Evolutionary conservation across 192 early-diverging fungal genomes (phyloP).

Genomic region (Coemansia sp.): DNA sequence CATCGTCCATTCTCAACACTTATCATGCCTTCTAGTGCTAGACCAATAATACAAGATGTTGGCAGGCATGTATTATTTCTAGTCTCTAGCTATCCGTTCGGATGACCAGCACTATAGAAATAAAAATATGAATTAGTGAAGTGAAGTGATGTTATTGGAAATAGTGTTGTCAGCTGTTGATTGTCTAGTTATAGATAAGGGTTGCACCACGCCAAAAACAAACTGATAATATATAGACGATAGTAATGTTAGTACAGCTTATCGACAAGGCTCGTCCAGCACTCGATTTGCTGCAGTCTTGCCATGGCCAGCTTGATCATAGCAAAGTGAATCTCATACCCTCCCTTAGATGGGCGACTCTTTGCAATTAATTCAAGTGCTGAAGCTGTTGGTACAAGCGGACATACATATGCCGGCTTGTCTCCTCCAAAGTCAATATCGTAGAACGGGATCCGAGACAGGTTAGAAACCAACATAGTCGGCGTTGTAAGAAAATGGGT

Average conservation of each 20-base stretch:
- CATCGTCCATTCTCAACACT: too few species aligned
- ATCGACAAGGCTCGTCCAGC: not conserved
- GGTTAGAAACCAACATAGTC: slow-evolving; percentile 10
- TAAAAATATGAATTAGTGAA: too few species aligned
- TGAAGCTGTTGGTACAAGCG: not conserved
- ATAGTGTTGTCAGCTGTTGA: too few species aligned
- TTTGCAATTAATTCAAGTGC: too few species aligned
- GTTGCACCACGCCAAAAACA: too few species aligned
- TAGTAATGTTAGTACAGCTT: not conserved
- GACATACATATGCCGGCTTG: slow-evolving; percentile 11
- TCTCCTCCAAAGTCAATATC: slow-evolving; percentile 20
- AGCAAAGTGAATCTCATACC: not conserved
- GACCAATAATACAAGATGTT: too few species aligned
- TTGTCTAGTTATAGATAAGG: too few species aligned
- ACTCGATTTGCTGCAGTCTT: not conserved
- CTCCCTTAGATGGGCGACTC: not conserved
- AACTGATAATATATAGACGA: not conserved
- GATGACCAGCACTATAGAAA: too few species aligned
- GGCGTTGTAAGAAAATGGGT: not conserved
- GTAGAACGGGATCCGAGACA: slow-evolving; percentile 15
- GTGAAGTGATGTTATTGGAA: too few species aligned
- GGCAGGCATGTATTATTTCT: too few species aligned
- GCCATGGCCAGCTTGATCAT: not conserved
- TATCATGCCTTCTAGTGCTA: too few species aligned
- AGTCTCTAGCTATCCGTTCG: too few species aligned